Evolutionary conservation across 2,329 filamentous ascomycete species (phyloP), one percentile per base, ranked within the genome.

Genomic region (Coniochaeta hoffmannii): DNA sequence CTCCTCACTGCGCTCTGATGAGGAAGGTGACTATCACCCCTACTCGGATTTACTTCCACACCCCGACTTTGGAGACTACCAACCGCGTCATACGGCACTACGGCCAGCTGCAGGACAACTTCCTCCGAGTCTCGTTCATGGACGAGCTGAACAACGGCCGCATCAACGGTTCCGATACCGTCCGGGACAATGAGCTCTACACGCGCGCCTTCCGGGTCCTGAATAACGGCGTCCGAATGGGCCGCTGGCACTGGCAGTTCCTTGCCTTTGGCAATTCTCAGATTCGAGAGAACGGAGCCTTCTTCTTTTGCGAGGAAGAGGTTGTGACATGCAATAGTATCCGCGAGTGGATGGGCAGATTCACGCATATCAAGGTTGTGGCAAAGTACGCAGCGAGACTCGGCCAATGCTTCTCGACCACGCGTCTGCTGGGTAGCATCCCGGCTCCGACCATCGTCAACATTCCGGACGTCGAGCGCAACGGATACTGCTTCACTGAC

Each of bases 391-490:
- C 90, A 50, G 90, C 94, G 28, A 83, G 94, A 28, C 76, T 97
- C 17, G 94, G 94, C 0, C 94, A 97, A 70, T 97, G 92, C 67
- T 97, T 99, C 66, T 97, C 94, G 0, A 97, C 93, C 0, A 99
- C 94, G 0, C 77, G 89, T 57, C 85, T 88, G 11, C 85, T 96
- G 41, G 78, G 76, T 28, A 79, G 83, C 15, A 82, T 85, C 22
- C 79, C 77, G 0, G 81, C 87, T 7, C 81, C 81, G 0, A 75
- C 77, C 1, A 75, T 81, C 12, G 74, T 76, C 5, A 82, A 75
- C 4, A 89, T 93, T 31, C 69, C 77, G 0, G 94, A 97, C 60
- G 80, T 97, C 19, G 75, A 84, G 57, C 77, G 79, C 2, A 84
- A 88, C 50, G 81, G 76, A 0, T 85, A 83, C 64, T 87, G 76